Evolutionary conservation across 371 early-diverging fungal species (phyloP), one percentile per base, ranked within the genome.

Genomic region (Mortierella sp.): DNA sequence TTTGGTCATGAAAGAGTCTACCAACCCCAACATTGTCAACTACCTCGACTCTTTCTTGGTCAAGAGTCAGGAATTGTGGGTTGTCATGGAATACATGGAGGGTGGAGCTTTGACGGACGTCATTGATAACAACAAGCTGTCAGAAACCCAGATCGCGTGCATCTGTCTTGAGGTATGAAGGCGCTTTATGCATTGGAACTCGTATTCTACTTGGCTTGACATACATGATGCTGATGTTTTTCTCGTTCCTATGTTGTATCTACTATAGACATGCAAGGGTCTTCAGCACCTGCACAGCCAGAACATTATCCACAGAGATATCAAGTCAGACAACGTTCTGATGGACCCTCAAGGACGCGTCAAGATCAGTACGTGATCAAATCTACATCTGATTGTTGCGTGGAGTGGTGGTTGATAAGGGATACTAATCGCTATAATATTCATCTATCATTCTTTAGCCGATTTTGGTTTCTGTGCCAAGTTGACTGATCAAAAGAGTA

Each of bases 1-100:
- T 60, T 67, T 92, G 48, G 93, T 97, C 46, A 96, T 98, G 97
- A 94, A 93, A 79, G 96, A 95, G 80, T 90, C 92, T 14, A 91
- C 90, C 53, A 97, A 98, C 82, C 89, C 92, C 48, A 98, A 97
- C 80, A 95, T 98, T 83, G 96, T 98, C 72, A 95, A 95, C 80
- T 97, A 88, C 77, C 82, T 96, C 31, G 97, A 97, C 79, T 84
- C 92, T 4, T 98, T 91, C 84, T 79, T 98, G 63, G 87, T 95
- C 48, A 87, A 86, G 60, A 83, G 81, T 52, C 80, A 84, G 45
- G 97, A 97, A 37, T 82, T 98, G 54, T 98, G 99, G 99, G 96
- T 98, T 9, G 91, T 98, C 25, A 96, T 98, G 96, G 99, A 98
- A 82, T 96, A 91, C 82, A 98, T 98, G 98, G 97, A 97, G 79